These are phyloP conservation scores for Debaryomycetaceae sp. DNA, from an alignment of 1,139 yeast species.

Conservation along the genomic window DNA sequence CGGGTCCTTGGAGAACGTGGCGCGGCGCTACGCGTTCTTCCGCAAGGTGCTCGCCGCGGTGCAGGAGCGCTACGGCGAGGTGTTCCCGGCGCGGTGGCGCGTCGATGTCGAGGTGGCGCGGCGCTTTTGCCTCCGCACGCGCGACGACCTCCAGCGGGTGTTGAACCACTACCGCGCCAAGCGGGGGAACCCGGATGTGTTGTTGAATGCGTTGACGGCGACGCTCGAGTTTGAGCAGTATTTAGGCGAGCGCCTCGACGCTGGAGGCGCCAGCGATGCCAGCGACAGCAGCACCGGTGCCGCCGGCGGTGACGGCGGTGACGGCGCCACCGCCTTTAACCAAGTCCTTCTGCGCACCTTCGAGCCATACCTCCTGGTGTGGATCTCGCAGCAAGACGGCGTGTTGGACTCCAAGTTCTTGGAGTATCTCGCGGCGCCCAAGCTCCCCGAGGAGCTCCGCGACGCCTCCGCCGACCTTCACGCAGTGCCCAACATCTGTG, in stretches of 20 bases:
- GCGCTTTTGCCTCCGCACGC: constrained; percentile 66
- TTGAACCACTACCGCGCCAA: constrained; percentile 22
- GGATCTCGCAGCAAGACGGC: constrained; percentile 86
- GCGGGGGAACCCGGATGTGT: constrained; percentile 37
- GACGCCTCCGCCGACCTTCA: constrained; percentile 13
- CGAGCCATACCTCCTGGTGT: constrained; percentile 77
- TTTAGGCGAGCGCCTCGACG: constrained; percentile 48
- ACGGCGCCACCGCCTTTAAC: too few species aligned
- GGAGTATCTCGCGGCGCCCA: constrained; percentile 51
- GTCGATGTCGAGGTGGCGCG: constrained; percentile 58
- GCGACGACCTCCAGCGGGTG: constrained; percentile 55
- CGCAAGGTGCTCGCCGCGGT: constrained; percentile 64
- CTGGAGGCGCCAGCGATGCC: constrained; percentile 71
- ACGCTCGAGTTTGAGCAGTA: constrained; percentile 30
- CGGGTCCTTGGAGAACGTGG: constrained; percentile 82
- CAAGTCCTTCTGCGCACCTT: constrained; percentile 67
- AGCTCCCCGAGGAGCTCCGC: constrained; percentile 36
- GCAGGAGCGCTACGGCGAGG: constrained; percentile 44
- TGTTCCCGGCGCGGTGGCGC: constrained; percentile 72
- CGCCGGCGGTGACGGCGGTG: too few species aligned
- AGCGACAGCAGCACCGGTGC: constrained; percentile 54
- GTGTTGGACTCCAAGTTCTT: constrained; percentile 56
- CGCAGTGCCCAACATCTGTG: constrained; percentile 60
- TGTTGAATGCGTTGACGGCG: constrained; percentile 57
- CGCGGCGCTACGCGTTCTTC: constrained; percentile 77